Percentiles rank a stretch among this genome's conserved stretches.
Conservation (phyloP, 192 early-diverging fungal species). For the Backusella circina region DNA sequence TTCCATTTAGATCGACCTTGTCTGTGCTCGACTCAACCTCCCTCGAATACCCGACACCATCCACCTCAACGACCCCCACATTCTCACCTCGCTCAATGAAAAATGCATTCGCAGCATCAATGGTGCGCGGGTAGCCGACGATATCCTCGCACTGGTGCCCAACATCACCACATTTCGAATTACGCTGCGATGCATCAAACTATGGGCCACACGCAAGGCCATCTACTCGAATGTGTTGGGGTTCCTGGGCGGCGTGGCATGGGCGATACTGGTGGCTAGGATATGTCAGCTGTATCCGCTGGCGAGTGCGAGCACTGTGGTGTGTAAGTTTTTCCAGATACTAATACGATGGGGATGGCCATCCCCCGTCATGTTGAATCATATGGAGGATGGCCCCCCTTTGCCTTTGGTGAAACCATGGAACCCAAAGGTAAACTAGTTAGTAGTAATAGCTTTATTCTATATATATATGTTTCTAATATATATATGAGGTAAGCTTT, state of each 20-base stretch:
- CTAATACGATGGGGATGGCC: conserved; percentile 64
- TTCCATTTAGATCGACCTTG: conserved; percentile 75
- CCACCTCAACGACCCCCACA: conserved; percentile 72
- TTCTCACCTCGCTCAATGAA: conserved; percentile 78
- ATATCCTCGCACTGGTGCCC: conserved; percentile 61
- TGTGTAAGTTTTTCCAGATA: conserved; percentile 64
- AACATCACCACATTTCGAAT: conserved; percentile 58
- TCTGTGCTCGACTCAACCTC: conserved; percentile 73
- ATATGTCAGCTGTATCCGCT: conserved; percentile 72
- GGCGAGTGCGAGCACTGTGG: conserved; percentile 54
- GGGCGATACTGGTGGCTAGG: conserved; percentile 68
- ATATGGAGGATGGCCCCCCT: conserved; percentile 54
- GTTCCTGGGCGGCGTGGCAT: conserved; percentile 71
- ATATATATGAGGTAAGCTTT: too few species aligned
- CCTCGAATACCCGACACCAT: conserved; percentile 74
- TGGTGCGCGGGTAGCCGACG: conserved; percentile 70
- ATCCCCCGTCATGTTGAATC: conserved; percentile 58
- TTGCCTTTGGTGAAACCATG: conserved; percentile 47
- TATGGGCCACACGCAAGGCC: conserved; percentile 61
- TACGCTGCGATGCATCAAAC: conserved; percentile 61
- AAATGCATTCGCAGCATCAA: conserved; percentile 82
- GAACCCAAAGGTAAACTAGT: conserved; percentile 50
- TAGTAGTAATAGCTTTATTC: too few species aligned
- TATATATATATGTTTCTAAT: too few species aligned
- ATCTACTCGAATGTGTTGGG: conserved; percentile 74